Evolutionary conservation across 495 filamentous ascomycete genomes (phyloP).

Genomic region (Aspergillus leporis): DNA sequence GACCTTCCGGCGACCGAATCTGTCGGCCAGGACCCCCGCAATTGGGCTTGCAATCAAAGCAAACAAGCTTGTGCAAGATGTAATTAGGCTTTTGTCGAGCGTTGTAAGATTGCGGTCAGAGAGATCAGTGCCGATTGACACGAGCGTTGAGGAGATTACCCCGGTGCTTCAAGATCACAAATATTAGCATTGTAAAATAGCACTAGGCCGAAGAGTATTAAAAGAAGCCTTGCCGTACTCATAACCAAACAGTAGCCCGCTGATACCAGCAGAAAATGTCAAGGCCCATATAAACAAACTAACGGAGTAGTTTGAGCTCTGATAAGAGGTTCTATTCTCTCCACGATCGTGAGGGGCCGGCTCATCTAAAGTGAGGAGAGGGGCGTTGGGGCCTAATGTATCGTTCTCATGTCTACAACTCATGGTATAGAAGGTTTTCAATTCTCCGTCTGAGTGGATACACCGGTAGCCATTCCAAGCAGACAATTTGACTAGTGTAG

Average conservation of each 20-base stretch:
- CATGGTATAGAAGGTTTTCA: conserved; percentile 26
- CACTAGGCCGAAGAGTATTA: not conserved
- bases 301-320: conserved; percentile 22
- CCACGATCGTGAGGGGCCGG: conserved; percentile 14
- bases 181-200: conserved; percentile 21
- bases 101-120: conserved; percentile 65
- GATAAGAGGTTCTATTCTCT: conserved; percentile 13
- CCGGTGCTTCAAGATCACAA: conserved; percentile 63
- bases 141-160: conserved; percentile 84
- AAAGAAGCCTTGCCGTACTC: conserved; percentile 41
- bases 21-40: conserved; percentile 74
- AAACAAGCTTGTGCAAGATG: conserved; percentile 76
- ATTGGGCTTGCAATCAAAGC: conserved; percentile 77
- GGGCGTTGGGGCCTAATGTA: conserved; percentile 25
- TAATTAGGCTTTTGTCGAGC: conserved; percentile 81
- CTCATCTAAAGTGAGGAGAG: conserved; percentile 30
- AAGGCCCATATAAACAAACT: conserved; percentile 68
- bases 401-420: conserved; percentile 25
- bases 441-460: not conserved
- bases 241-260: conserved; percentile 87
- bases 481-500: not conserved
- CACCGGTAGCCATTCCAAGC: conserved; percentile 7
- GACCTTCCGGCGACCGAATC: conserved; percentile 69
- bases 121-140: conserved; percentile 76
- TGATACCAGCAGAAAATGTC: conserved; percentile 79